Base-by-base conservation (phyloP, 2,329 filamentous ascomycete genomes). In the Harringtonia aguacate region DNA sequence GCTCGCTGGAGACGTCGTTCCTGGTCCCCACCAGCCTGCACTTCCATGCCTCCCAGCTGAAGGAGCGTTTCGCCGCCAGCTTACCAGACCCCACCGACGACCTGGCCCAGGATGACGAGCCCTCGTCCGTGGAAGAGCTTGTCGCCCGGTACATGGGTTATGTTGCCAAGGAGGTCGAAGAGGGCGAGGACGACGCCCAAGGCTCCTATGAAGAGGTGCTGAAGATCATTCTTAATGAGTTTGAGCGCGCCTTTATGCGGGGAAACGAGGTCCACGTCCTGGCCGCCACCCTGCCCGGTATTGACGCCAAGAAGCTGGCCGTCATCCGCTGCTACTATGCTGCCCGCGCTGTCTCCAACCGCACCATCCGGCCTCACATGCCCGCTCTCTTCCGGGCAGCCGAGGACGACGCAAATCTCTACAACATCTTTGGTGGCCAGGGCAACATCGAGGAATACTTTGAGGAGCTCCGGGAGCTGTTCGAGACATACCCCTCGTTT, bases 371-470 rank as follows among this genome's bases (percentile, higher is more conserved):
- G 67, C 78, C 86, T 24, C 90, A 98, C 62, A 86, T 95, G 61
- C 97, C 94, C 34, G 94, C 92, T 30, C 75, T 98, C 38, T 78
- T 95, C 59, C 79, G 92, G 53, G 90, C 92, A 41, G 87, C 87
- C 10, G 81, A 84, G 38, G 89, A 95, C 50, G 82, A 79, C 49
- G 89, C 89, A 44, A 82, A 79, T 55, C 77, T 98, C 48, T 98
- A 95, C 69, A 89, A 82, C 52, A 88, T 98, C 49, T 95, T 97
- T 54, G 92, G 92, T 48, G 92, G 92, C 8, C 92, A 98, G 63
- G 92, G 92, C 55, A 98, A 98, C 65, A 97, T 98, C 51, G 90
- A 98, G 66, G 94, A 98, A 67, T 98, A 98, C 67, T 98, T 98
- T 58, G 90, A 98, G 54, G 92, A 98, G 69, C 77, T 98, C 50